phyloP scores from a whole-genome alignment of 2,329 filamentous ascomycete species.

The Aspergillus aculeatus region DNA sequence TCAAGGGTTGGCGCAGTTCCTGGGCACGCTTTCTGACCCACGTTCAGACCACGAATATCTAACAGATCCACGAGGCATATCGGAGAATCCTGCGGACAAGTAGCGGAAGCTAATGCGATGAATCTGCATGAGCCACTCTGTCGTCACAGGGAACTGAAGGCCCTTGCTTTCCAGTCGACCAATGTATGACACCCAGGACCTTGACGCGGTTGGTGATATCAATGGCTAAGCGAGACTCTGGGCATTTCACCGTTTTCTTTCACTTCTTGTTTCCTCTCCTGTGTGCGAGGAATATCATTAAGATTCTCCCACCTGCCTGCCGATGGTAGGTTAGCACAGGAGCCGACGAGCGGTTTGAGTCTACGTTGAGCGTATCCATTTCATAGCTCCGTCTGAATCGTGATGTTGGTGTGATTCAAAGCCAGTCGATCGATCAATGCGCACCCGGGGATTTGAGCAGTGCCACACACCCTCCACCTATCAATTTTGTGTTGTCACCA shows the following conservation, averaged over 20 bases:
- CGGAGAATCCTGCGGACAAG: conserved; percentile 4
- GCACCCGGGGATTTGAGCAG: conserved; percentile 13
- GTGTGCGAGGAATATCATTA: neutral
- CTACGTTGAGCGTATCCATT: neutral
- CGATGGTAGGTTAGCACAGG: neutral
- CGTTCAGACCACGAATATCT: neutral
- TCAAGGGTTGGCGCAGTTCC: conserved; percentile 18
- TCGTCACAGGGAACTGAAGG: conserved; percentile 20
- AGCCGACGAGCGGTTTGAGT: neutral
- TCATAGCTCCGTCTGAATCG: conserved; percentile 1
- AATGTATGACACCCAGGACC: conserved; percentile 17
- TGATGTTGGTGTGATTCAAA: conserved; percentile 13
- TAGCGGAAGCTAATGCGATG: conserved; percentile 12
- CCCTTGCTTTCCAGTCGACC: conserved; percentile 13
- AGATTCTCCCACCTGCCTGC: neutral
- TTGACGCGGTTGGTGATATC: conserved; percentile 33
- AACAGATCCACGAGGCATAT: conserved; percentile 14
- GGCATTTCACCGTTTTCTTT: neutral
- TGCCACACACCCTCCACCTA: conserved; percentile 19
- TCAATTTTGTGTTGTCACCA: conserved; percentile 15
- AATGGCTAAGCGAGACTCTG: neutral
- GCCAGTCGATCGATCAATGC: conserved; percentile 9
- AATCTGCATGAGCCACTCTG: conserved; percentile 24
- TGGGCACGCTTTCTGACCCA: conserved; percentile 16
- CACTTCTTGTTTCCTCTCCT: conserved; percentile 2